These are phyloP conservation scores for Senna tora DNA, from an alignment of 306 rosid genomes.

Conservation along the genomic window DNA sequence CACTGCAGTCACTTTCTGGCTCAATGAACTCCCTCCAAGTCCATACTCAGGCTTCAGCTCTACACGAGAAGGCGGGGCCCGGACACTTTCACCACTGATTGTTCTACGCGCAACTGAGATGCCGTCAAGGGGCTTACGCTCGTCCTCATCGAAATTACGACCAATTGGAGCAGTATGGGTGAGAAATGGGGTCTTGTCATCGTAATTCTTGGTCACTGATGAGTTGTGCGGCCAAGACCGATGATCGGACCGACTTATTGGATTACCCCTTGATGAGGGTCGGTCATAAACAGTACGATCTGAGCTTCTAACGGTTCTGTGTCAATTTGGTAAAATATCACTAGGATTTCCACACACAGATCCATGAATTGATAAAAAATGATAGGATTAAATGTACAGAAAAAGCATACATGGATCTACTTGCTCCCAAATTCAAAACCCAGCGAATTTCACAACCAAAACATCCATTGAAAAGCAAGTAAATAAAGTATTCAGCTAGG, in stretches of 20 bases:
- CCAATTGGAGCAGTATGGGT: constrained; percentile 71
- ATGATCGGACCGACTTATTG: constrained; percentile 68
- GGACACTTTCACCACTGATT: constrained; percentile 66
- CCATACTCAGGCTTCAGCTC: constrained; percentile 61
- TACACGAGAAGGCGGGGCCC: constrained; percentile 42
- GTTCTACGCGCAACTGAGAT: constrained; percentile 66
- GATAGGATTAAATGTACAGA: neutral
- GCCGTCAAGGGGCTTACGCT: constrained; percentile 87
- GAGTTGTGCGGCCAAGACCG: constrained; percentile 85
- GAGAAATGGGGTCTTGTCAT: constrained; percentile 71
- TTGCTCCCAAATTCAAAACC: neutral
- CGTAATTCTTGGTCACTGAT: constrained; percentile 69
- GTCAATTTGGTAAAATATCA: neutral
- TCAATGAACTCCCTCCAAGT: constrained; percentile 53
- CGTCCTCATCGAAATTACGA: constrained; percentile 94
- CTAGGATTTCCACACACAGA: constrained; percentile 38
- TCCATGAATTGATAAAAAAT: constrained; percentile 34
- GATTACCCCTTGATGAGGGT: constrained; percentile 65
- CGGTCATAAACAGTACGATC: constrained; percentile 81
- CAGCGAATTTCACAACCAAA: neutral
- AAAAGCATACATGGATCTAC: constrained; percentile 34
- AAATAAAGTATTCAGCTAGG: neutral
- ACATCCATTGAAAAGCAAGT: neutral
- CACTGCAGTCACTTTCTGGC: constrained; percentile 53
- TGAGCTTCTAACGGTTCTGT: constrained; percentile 62